These are phyloP conservation scores for Trichoderma guizhouense DNA, from an alignment of 2,329 filamentous ascomycete genomes.

Conservation along the genomic window DNA sequence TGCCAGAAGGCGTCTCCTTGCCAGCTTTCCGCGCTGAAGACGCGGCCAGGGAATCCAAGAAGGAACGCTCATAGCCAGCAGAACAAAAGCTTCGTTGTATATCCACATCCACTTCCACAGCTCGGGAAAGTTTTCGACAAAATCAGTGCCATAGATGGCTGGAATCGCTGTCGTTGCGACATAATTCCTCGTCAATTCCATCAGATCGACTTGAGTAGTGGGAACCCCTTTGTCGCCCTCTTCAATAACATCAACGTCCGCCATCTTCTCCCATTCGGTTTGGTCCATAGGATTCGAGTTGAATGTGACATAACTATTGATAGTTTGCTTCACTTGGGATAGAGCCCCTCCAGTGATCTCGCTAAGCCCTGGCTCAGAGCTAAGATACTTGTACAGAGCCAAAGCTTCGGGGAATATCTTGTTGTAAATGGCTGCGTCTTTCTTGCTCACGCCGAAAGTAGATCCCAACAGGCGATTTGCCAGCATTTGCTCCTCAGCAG, in stretches of 20 bases:
- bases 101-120: slow-evolving; percentile 38
- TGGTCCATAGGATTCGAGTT: slow-evolving; percentile 38
- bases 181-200: slow-evolving; percentile 35
- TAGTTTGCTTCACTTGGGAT: slow-evolving; percentile 28
- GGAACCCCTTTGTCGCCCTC: slow-evolving; percentile 24
- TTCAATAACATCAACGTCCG: slow-evolving; percentile 32
- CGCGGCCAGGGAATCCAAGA: slow-evolving; percentile 33
- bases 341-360: slow-evolving; percentile 23
- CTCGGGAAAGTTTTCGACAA: slow-evolving; percentile 40
- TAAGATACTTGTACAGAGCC: slow-evolving; percentile 27
- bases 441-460: slow-evolving; percentile 33
- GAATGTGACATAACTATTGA: slow-evolving; percentile 38
- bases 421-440: slow-evolving; percentile 32
- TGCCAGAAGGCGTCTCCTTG: slow-evolving; percentile 28
- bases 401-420: slow-evolving; percentile 28
- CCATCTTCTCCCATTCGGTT: slow-evolving; percentile 37
- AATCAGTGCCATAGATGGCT: slow-evolving; percentile 39
- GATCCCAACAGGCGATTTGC: slow-evolving; percentile 28
- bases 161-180: slow-evolving; percentile 34
- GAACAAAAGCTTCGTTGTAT: slow-evolving; percentile 35
- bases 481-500: slow-evolving; percentile 28
- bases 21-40: slow-evolving; percentile 32
- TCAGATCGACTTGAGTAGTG: slow-evolving; percentile 34
- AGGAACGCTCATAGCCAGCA: slow-evolving; percentile 31
- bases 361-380: slow-evolving; percentile 26